phyloP scores from a whole-genome alignment of 441 rosid genomes.

The Populus tomentosa region DNA sequence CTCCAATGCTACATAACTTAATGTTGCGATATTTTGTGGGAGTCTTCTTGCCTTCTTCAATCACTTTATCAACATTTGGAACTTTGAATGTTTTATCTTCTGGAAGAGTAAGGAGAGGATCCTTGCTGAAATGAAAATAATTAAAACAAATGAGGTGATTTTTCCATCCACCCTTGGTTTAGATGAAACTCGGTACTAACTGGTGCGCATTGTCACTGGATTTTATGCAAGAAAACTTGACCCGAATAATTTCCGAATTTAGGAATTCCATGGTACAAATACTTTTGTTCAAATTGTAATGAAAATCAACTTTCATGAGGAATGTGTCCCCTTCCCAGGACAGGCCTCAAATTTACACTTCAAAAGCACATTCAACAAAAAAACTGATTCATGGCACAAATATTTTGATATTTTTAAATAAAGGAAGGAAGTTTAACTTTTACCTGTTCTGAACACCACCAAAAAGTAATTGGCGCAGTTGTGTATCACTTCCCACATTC shows the following conservation, averaged over 20 bases:
- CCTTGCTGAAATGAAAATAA: conserved; percentile 43
- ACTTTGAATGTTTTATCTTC: conserved; percentile 49
- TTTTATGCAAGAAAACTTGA: not conserved
- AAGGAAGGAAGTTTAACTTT: not conserved
- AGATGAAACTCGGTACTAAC: not conserved
- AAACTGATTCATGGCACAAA: not conserved
- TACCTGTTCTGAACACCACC: conserved; percentile 77
- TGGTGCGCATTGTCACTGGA: not conserved
- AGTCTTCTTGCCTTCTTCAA: conserved; percentile 83
- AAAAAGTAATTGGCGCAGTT: conserved; percentile 77
- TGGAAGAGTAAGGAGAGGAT: conserved; percentile 44
- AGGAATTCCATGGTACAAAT: not conserved
- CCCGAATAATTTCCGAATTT: not conserved
- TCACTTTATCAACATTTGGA: conserved; percentile 68
- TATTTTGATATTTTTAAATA: not conserved
- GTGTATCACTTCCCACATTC: conserved; percentile 95
- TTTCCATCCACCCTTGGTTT: conserved; percentile 8
- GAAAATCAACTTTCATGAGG: not conserved
- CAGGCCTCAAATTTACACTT: not conserved
- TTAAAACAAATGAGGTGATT: not conserved
- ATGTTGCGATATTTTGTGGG: conserved; percentile 68
- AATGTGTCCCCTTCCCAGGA: not conserved
- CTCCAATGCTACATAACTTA: conserved; percentile 48
- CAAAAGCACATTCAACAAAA: not conserved
- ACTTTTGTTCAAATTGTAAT: not conserved